Base-by-base conservation (phyloP, 2,329 filamentous ascomycete genomes). In the Fusarium annulatum region DNA sequence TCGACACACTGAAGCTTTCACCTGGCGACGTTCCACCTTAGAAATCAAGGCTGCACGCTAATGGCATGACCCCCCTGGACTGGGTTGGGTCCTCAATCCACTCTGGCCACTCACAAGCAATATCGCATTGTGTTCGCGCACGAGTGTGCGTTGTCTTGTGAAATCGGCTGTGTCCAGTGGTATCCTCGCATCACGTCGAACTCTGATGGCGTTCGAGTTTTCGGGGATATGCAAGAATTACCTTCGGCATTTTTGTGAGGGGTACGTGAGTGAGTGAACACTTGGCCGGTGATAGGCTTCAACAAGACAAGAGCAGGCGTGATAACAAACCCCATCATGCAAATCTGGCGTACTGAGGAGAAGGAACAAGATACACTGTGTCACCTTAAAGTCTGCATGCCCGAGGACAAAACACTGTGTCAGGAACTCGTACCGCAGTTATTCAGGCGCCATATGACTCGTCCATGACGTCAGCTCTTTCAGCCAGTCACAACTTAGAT, bases 391-490 rank as follows among this genome's bases (percentile, higher is more conserved):
- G 51, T 43, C 57, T 38, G 53, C 67, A 63, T 46, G 49, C 48
- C 42, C 61, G 45, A 48, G 41, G 28, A 46, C 61, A 57, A 57
- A 28, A 36, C 76, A 78, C 76, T 78, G 76, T 78, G 76, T 51
- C 59, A 61, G 67, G 67, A 75, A 76, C 71, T 70, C 60, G 56
- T 46, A 61, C 34, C 19, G 48, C 30, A 57, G 53, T 42, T 36
- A 63, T 55, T 66, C 57, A 59, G 65, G 69, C 69, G 73, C 69
- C 76, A 74, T 71, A 77, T 78, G 76, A 78, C 69, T 60, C 58
- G 49, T 26, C 36, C 55, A 78, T 78, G 76, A 78, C 76, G 76
- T 78, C 76, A 78, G 42, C 52, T 58, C 43, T 38, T 52, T 33
- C 39, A 33, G 23, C 34, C 36, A 58, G 59, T 43, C 61, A 51